Evolutionary conservation across 129 eudicot species (phyloP).

Genomic region (Escallonia rubra): DNA sequence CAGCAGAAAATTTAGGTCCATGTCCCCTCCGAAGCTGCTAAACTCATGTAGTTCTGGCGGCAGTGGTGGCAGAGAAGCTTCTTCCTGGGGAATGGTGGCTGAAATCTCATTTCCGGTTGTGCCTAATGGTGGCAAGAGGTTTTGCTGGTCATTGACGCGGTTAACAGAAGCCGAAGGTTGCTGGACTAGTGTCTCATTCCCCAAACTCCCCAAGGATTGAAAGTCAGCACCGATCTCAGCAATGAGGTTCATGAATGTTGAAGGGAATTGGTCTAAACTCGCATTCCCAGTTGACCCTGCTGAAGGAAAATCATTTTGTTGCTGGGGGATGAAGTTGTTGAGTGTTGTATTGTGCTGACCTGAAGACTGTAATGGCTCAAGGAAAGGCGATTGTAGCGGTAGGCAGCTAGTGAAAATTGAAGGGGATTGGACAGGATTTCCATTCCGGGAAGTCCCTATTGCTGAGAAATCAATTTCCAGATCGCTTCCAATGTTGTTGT

Average conservation of each 20-base stretch:
- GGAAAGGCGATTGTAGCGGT: not conserved
- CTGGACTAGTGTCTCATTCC: not conserved
- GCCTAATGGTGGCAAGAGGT: too few species aligned
- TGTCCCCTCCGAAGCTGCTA: not conserved
- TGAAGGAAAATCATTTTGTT: not conserved
- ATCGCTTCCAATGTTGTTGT: not conserved
- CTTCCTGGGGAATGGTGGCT: not conserved
- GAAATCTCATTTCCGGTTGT: too few species aligned
- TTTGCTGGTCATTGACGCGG: not conserved
- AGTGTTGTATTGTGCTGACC: too few species aligned
- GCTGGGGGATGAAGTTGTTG: not conserved
- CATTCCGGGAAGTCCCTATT: not conserved
- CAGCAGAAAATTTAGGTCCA: not conserved
- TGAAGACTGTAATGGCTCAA: not conserved
- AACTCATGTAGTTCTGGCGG: not conserved
- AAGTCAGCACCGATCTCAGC: not conserved
- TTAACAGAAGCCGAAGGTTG: not conserved
- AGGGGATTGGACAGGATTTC: not conserved
- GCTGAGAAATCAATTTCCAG: not conserved
- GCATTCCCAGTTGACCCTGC: not conserved
- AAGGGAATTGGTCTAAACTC: not conserved
- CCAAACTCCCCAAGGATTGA: not conserved
- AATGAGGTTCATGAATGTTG: not conserved
- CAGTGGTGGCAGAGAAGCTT: not conserved
- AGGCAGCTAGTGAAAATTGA: not conserved